These are phyloP conservation scores for Colletotrichum paranaense DNA, from an alignment of 2,329 filamentous ascomycete species.

Conservation along the genomic window DNA sequence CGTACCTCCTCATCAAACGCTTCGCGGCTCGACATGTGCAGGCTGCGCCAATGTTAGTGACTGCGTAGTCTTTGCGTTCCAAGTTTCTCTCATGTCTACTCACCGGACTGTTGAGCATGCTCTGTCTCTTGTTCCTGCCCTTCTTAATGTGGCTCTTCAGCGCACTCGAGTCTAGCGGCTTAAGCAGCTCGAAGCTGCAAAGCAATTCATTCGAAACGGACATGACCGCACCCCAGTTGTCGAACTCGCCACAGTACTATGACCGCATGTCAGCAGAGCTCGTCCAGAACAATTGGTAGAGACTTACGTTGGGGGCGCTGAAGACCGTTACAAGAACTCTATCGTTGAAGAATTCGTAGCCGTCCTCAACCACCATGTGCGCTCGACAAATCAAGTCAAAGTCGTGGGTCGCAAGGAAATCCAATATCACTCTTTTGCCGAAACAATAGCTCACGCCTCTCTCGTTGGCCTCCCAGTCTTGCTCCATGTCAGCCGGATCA, in stretches of 20 bases:
- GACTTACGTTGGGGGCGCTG: conserved; percentile 92
- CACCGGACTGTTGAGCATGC: conserved; percentile 96
- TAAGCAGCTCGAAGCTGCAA: conserved; percentile 96
- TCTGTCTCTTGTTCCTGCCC: conserved; percentile 92
- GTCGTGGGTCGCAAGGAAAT: conserved; percentile 93
- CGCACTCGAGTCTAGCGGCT: conserved; percentile 94
- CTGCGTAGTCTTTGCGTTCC: background rate
- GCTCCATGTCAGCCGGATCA: conserved; percentile 97
- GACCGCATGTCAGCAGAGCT: conserved; percentile 41
- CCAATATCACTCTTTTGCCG: conserved; percentile 96
- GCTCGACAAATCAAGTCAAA: conserved; percentile 97
- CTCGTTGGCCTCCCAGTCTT: conserved; percentile 98
- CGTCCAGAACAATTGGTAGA: background rate
- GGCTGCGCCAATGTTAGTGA: conserved; percentile 51
- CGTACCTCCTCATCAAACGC: conserved; percentile 51
- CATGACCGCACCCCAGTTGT: conserved; percentile 99
- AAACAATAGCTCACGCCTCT: conserved; percentile 98
- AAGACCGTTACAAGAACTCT: conserved; percentile 96
- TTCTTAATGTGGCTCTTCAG: conserved; percentile 99
- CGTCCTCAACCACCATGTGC: conserved; percentile 99
- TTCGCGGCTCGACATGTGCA: conserved; percentile 67
- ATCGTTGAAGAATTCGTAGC: conserved; percentile 98
- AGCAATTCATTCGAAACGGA: conserved; percentile 93
- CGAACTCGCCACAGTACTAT: conserved; percentile 97
- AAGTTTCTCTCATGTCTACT: conserved; percentile 51